Evolutionary conservation across 2,329 filamentous ascomycete genomes (phyloP), one percentile per base, ranked within the genome.

Genomic region (Ceratocystis colombiana): DNA sequence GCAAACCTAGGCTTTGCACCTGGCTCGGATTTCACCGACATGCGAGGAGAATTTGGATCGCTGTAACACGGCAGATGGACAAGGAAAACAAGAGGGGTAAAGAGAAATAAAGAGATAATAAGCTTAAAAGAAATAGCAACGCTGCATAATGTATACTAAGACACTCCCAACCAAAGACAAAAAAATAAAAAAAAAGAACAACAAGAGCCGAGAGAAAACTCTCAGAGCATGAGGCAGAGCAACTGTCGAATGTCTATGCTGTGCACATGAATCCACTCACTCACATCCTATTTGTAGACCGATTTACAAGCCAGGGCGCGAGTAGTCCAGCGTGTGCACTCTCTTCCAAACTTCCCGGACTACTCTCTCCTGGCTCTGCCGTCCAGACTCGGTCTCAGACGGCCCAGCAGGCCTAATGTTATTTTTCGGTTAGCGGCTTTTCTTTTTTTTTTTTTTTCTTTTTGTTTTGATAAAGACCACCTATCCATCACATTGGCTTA

Each of bases 301-400:
- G 12, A 44, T n/a, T 41, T 62, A 62, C 4, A 62, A n/a, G 12
- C 61, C 64, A 28, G 64, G 64, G 28, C 88, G 79, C 28, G 77
- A 76, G 72, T 90, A 91, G 70, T 89, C 84, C 65, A 91, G 74
- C 12, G 79, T 76, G 63, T 81, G 77, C 5, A 90, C 88, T 44
- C 88, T 79, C 69, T 80, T 82, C 88, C 88, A 91, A 1, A 88
- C 85, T 71, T 89, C 87, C 55, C 87, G 78, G 1, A 89, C 86
- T 0, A 86, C 82, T 67, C 88, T 78, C 70, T 90, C 87, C 71
- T 91, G 88, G 7, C 81, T 79, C 71, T 89, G 77, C 17, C 85
- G 79, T 5, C 80, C 87, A 1, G 84, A 85, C 71, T 90, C 88
- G 0, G 74, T 80, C 2, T 76, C 73, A 1, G 82, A 82, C 22